phyloP scores from a whole-genome alignment of 495 filamentous ascomycete genomes.

The Haplographium delicatum region DNA sequence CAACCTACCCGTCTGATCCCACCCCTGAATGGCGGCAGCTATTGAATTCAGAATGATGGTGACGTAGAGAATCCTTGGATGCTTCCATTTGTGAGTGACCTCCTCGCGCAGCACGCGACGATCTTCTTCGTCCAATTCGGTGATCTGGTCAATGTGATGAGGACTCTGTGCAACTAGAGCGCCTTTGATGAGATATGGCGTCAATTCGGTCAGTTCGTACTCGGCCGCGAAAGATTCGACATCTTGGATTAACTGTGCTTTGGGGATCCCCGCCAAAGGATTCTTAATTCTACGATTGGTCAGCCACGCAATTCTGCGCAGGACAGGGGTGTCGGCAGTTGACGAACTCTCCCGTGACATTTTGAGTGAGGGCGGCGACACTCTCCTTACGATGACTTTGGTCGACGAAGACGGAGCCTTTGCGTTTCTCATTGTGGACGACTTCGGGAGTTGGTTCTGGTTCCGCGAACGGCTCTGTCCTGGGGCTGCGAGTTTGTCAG shows the following conservation, averaged over 20 bases:
- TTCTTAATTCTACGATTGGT: conserved; percentile 50
- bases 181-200: conserved; percentile 49
- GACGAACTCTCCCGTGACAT: conserved; percentile 19
- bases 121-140: conserved; percentile 53
- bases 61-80: conserved; percentile 59
- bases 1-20: conserved; percentile 29
- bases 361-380: conserved; percentile 8
- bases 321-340: not conserved
- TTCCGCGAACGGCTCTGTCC: not conserved
- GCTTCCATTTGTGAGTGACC: conserved; percentile 56
- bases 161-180: conserved; percentile 62
- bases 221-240: conserved; percentile 50
- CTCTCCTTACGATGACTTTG: conserved; percentile 5
- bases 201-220: conserved; percentile 37
- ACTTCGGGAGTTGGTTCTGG: not conserved
- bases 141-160: conserved; percentile 45
- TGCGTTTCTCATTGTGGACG: conserved; percentile 2
- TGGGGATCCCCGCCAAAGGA: conserved; percentile 51
- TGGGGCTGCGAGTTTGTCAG: conserved; percentile 2
- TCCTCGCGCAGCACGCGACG: conserved; percentile 50
- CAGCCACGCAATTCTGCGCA: not conserved
- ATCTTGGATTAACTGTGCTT: conserved; percentile 45
- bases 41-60: conserved; percentile 67
- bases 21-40: conserved; percentile 44
- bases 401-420: conserved; percentile 9